These are phyloP conservation scores for Pseudogymnoascus sp. DNA, from an alignment of 2,329 filamentous ascomycete species.

Conservation along the genomic window DNA sequence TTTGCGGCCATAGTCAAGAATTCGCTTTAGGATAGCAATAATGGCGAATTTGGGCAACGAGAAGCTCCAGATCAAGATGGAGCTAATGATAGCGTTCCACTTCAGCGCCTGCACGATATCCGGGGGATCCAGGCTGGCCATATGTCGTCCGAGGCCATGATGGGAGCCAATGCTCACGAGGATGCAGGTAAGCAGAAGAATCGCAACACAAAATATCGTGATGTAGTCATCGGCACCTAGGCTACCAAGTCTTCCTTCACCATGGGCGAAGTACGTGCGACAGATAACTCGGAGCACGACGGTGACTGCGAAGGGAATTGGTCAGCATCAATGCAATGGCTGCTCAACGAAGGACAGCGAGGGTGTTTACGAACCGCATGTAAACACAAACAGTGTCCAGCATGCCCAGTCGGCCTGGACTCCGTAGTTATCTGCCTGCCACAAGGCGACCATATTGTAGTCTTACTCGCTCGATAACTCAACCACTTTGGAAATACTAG, in stretches of 20 bases:
- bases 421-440: background rate
- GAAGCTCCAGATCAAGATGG: conserved; percentile 30
- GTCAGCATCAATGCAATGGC: conserved; percentile 4
- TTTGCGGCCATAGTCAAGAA: conserved; percentile 27
- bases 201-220: conserved; percentile 25
- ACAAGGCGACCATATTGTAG: background rate
- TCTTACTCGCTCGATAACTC: background rate
- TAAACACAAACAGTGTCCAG: conserved; percentile 10
- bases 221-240: conserved; percentile 28
- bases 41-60: conserved; percentile 31
- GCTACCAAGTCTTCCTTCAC: background rate
- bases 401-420: conserved; percentile 6
- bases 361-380: conserved; percentile 1
- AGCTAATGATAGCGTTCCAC: conserved; percentile 29
- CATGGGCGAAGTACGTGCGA: background rate
- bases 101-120: conserved; percentile 22
- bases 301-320: conserved; percentile 7
- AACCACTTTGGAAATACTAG: background rate
- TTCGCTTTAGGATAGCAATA: conserved; percentile 28
- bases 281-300: conserved; percentile 9
- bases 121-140: conserved; percentile 15
- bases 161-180: conserved; percentile 25
- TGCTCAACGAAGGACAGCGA: background rate
- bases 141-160: conserved; percentile 27
- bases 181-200: conserved; percentile 27